Evolutionary conservation across 163 green algal genomes (phyloP).

Genomic region (Botryococcus braunii): DNA sequence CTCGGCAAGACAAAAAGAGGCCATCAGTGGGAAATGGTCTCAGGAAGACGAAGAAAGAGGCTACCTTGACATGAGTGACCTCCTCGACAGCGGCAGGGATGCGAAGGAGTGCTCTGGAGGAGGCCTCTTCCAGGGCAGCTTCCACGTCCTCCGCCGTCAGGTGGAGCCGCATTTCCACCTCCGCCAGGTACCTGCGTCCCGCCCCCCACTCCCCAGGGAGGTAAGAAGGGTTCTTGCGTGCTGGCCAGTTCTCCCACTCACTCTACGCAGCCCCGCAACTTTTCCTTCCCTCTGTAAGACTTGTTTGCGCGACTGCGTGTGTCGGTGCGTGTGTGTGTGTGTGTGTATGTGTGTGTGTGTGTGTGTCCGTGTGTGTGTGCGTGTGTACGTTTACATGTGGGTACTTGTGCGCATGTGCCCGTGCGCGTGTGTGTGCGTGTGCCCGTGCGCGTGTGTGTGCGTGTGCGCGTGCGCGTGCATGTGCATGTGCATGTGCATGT

Average conservation of each 20-base stretch:
- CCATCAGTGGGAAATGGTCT: neutral
- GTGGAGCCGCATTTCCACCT: slow-evolving; percentile 86
- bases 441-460: no score
- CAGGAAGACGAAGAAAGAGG: no score
- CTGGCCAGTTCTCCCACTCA: neutral
- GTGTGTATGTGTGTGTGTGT: no score
- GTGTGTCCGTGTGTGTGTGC: no score
- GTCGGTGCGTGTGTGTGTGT: no score
- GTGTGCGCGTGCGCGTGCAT: no score
- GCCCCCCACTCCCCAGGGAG: neutral
- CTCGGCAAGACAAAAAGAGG: no score
- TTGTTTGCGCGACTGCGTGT: neutral
- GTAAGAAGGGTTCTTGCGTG: neutral
- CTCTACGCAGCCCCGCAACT: neutral
- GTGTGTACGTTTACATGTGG: no score
- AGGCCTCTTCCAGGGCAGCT: slow-evolving; percentile 54
- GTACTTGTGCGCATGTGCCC: no score
- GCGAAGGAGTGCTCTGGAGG: slow-evolving; percentile 47
- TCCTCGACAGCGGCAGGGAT: slow-evolving; percentile 79
- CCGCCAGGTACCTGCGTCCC: slow-evolving; percentile 48
- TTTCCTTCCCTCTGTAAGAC: neutral
- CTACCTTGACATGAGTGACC: slow-evolving; percentile 51
- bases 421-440: no score
- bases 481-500: no score
- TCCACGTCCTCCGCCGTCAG: slow-evolving; percentile 76